Percentiles rank a stretch among this genome's conserved stretches.
phyloP scores from a whole-genome alignment of 225 moss, liverwort and hornwort species.

The Sphagnum tenellum region DNA sequence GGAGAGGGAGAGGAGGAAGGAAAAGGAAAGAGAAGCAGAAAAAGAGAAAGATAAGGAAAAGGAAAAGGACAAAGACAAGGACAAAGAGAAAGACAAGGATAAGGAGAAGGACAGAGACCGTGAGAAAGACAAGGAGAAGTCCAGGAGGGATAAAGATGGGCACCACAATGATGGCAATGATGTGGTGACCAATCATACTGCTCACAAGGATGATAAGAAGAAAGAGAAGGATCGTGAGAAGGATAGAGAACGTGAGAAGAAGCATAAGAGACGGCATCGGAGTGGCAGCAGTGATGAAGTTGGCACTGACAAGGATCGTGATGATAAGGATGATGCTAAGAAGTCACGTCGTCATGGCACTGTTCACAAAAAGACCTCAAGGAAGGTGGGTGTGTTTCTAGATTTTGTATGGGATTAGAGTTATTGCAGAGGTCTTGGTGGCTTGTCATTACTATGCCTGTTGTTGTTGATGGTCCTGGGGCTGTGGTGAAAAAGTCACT shows the following conservation, averaged over 20 bases:
- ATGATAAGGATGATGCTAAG: constrained; percentile 86
- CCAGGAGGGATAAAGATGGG: constrained; percentile 55
- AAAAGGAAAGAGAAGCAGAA: constrained; percentile 16
- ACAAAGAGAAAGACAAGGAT: constrained; percentile 17
- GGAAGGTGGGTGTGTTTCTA: constrained; percentile 69
- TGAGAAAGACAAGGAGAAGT: constrained; percentile 68
- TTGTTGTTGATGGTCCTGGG: too few relatives aligned
- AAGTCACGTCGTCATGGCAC: constrained; percentile 90
- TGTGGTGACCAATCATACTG: constrained; percentile 50
- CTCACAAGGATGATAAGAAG: constrained; percentile 81
- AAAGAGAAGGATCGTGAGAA: constrained; percentile 95
- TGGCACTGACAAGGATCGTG: constrained; percentile 70
- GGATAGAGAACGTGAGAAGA: constrained; percentile 91
- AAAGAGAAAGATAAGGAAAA: constrained; percentile 26
- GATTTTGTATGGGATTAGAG: too few relatives aligned
- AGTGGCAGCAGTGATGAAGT: constrained; percentile 92
- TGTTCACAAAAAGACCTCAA: constrained; percentile 92
- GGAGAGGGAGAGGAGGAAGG: constrained; percentile 33
- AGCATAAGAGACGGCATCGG: constrained; percentile 89
- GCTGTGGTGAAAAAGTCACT: too few relatives aligned
- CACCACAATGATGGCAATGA: constrained; percentile 46
- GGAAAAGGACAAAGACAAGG: constrained; percentile 17
- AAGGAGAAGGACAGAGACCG: constrained; percentile 10
- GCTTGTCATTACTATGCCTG: too few relatives aligned
- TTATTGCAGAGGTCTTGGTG: too few relatives aligned